Evolutionary conservation across 2,329 filamentous ascomycete species (phyloP).

Genomic region (Calonectria pseudoreteaudii): DNA sequence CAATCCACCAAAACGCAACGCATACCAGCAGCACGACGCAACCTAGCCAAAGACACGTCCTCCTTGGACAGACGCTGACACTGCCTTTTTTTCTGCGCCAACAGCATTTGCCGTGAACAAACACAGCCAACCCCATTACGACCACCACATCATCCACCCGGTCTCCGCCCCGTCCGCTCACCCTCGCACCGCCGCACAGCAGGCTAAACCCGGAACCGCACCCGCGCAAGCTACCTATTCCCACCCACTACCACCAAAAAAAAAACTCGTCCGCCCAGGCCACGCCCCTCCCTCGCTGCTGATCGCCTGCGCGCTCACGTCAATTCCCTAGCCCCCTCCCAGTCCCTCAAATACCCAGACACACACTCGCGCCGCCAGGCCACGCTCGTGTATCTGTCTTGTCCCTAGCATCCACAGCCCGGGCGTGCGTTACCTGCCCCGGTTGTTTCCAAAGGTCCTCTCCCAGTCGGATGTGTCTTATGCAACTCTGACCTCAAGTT

Average conservation of each 20-base stretch:
- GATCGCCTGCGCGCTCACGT: slow-evolving; percentile 28
- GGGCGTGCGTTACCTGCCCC: slow-evolving; percentile 38
- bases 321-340: slow-evolving; percentile 28
- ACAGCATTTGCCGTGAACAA: slow-evolving; percentile 19
- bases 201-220: slow-evolving; percentile 23
- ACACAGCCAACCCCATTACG: slow-evolving; percentile 19
- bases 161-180: slow-evolving; percentile 23
- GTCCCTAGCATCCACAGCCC: slow-evolving; percentile 38
- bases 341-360: slow-evolving; percentile 40
- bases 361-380: slow-evolving; percentile 35
- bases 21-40: slow-evolving; percentile 25
- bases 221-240: slow-evolving; percentile 18
- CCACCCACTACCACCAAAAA: slow-evolving; percentile 16
- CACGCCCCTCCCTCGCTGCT: slow-evolving; percentile 23
- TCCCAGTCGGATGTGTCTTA: slow-evolving; percentile 40
- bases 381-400: slow-evolving; percentile 41
- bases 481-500: slow-evolving; percentile 43
- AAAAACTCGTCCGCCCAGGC: slow-evolving; percentile 27
- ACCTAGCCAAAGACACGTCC: slow-evolving; percentile 20
- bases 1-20: slow-evolving; percentile 22
- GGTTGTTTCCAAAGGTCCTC: slow-evolving; percentile 37
- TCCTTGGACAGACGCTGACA: slow-evolving; percentile 25
- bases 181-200: slow-evolving; percentile 21
- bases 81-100: slow-evolving; percentile 20
- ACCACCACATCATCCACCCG: slow-evolving; percentile 18